Base-by-base conservation (phyloP, 2,329 filamentous ascomycete genomes). In the Scedosporium minutisporum region DNA sequence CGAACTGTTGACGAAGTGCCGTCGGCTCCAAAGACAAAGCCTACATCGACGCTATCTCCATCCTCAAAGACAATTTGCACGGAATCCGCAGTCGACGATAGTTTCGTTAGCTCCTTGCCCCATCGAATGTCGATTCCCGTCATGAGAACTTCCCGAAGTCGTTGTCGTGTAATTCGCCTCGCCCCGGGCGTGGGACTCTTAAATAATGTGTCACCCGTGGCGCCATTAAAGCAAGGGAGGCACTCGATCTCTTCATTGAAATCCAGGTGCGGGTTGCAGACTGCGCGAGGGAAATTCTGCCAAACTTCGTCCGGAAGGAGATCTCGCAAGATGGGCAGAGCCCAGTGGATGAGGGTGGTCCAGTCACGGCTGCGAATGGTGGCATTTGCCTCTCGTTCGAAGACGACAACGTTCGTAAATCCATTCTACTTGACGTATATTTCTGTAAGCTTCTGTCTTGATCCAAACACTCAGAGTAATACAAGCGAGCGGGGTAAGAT, bases 291-390 rank as follows among this genome's bases (percentile, higher is more conserved):
- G 5, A 77, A 63, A 18, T 68, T 67, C 5, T 65, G 66, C 23
- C 71, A 63, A 9, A 76, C 65, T 4, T 70, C 66, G 4, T 69
- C 63, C 1, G 75, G 74, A 2, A 77, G 67, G 57, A 77, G 65
- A 55, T 72, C 66, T 51, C 62, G 65, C 58, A 78, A 69, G 5
- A 68, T 66, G 1, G 73, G 70, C 67, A 76, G 70, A 12, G 71
- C 75, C 76, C 76, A 78, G 64, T 76, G 74, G 23, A 77, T 65
- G 10, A 74, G 68, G 38, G 77, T 74, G n/a, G 71, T 73, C 74
- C 74, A 76, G 67, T 76, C 74, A 61, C 74, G 72, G 2, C 63
- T 58, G 7, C 73, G 70, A 23, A 68, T 67, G 7, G 70, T 65
- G 62, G 74, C 55, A 60, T 67, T 65, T 1, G 62, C 59, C 41